Percentiles rank a stretch among this genome's conserved stretches.
These are phyloP conservation scores for Picea abies DNA, from an alignment of 83 land plant genomes.

Conservation along the genomic window DNA sequence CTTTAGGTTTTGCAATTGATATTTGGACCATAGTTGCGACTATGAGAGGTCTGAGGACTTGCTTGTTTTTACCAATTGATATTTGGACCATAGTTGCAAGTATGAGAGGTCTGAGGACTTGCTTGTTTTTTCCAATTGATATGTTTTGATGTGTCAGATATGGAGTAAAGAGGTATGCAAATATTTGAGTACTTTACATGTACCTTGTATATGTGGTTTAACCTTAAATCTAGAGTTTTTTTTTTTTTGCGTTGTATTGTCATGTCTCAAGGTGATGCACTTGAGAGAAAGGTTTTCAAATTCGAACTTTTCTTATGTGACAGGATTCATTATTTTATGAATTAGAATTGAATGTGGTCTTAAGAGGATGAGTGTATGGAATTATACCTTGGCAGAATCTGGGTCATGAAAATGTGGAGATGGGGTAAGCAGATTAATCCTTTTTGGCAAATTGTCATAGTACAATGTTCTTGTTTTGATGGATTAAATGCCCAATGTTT, in stretches of 20 bases:
- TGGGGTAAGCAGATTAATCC: background rate
- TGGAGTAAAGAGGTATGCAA: no score
- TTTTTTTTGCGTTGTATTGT: background rate
- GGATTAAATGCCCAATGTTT: background rate
- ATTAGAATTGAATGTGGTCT: background rate
- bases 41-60: no score
- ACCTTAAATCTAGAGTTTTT: background rate
- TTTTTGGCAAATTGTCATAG: background rate
- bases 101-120: no score
- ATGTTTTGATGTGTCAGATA: no score
- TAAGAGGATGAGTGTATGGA: background rate
- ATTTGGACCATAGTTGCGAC: background rate
- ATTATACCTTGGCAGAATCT: background rate
- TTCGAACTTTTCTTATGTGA: background rate
- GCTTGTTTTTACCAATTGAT: no score
- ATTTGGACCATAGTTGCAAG: no score
- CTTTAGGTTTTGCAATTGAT: background rate
- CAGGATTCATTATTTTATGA: background rate
- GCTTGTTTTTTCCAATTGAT: no score
- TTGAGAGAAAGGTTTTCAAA: background rate
- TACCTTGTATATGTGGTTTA: no score
- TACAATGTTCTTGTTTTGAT: background rate
- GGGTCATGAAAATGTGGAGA: background rate
- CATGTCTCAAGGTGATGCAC: background rate
- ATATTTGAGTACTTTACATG: no score